phyloP scores from a whole-genome alignment of 2,329 filamentous ascomycete species.

The Coniochaeta sp. region DNA sequence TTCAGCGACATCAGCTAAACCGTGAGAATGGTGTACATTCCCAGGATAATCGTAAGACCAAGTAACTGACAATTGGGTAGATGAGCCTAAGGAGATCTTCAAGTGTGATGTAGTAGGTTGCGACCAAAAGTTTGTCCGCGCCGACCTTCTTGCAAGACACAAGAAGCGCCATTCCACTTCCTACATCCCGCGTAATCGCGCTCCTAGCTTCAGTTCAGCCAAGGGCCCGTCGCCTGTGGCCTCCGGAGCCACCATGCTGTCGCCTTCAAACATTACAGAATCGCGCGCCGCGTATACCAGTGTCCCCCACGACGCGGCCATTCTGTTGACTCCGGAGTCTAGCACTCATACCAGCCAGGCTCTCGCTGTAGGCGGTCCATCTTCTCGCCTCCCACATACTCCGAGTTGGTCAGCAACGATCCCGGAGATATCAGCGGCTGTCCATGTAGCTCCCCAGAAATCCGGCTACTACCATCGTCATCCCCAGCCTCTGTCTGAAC shows the following conservation, averaged over 20 bases:
- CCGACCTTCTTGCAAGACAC: slow-evolving; percentile 66
- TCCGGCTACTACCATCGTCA: slow-evolving; percentile 27
- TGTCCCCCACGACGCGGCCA: slow-evolving; percentile 36
- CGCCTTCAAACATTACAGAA: not conserved
- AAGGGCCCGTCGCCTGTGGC: slow-evolving; percentile 14
- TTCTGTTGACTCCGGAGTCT: slow-evolving; percentile 35
- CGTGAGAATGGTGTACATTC: slow-evolving; percentile 44
- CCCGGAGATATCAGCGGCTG: slow-evolving; percentile 20
- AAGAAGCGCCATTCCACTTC: slow-evolving; percentile 55
- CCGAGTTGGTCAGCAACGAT: slow-evolving; percentile 23
- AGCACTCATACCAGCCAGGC: slow-evolving; percentile 19
- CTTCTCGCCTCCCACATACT: slow-evolving; percentile 15
- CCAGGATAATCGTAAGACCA: not conserved
- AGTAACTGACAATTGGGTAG: slow-evolving; percentile 29
- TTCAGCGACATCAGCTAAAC: slow-evolving; percentile 76
- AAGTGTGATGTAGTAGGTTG: slow-evolving; percentile 69
- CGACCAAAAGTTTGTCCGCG: slow-evolving; percentile 68
- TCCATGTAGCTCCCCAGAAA: slow-evolving; percentile 29
- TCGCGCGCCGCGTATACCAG: not conserved
- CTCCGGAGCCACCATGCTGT: slow-evolving; percentile 2
- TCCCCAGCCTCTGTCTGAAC: slow-evolving; percentile 19
- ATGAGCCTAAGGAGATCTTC: slow-evolving; percentile 74
- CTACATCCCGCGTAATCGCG: slow-evolving; percentile 41
- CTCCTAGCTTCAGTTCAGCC: slow-evolving; percentile 37
- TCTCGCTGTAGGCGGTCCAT: slow-evolving; percentile 11